phyloP scores from a whole-genome alignment of 1,284 basidiomycete species.

The Sporisorium iseilematis-ciliati region DNA sequence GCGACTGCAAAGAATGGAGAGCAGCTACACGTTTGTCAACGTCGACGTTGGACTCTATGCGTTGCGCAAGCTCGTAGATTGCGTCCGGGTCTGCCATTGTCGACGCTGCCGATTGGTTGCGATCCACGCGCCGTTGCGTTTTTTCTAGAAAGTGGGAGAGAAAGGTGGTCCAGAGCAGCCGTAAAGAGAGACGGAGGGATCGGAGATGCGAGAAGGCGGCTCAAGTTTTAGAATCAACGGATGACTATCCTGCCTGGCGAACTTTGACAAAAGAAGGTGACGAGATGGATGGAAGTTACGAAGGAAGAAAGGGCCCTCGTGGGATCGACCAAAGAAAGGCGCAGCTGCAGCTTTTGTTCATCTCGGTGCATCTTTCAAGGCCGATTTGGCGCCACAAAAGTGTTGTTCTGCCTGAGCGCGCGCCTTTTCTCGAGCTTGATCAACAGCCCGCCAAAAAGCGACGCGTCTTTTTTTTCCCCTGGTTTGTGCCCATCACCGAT shows the following conservation, averaged over 20 bases:
- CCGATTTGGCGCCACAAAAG: background rate
- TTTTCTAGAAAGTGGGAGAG: conserved; percentile 1
- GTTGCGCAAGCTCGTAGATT: conserved; percentile 45
- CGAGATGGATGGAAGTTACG: background rate
- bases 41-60: conserved; percentile 49
- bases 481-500: background rate
- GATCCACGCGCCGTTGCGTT: background rate
- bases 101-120: background rate
- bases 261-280: background rate
- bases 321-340: no score
- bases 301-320: background rate
- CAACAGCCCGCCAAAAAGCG: no score
- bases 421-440: background rate
- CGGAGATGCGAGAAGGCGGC: no score
- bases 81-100: conserved; percentile 47
- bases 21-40: conserved; percentile 48
- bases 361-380: background rate
- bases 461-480: conserved; percentile 19
- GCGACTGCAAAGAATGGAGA: conserved; percentile 36
- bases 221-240: no score
- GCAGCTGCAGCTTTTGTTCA: conserved; percentile 5
- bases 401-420: conserved; percentile 15
- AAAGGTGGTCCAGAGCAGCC: background rate
- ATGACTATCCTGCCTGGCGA: background rate
- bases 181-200: no score